Base-by-base conservation (phyloP, 2,329 filamentous ascomycete species). In the Fusarium nanum region DNA sequence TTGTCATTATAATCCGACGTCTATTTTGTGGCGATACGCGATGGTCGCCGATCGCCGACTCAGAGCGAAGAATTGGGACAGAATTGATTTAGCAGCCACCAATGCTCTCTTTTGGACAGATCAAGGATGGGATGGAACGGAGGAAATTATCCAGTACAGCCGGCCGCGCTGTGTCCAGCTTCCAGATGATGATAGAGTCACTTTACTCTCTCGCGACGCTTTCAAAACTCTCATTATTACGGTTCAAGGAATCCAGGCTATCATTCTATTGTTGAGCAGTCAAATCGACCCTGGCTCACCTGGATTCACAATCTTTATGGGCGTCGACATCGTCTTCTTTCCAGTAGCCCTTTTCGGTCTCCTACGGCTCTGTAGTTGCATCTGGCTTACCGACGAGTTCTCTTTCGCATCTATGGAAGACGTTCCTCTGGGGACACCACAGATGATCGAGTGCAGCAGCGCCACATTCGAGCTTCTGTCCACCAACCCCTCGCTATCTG, bases 1-100 rank as follows among this genome's bases (percentile, higher is more conserved):
- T 4, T 69, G 67, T 3, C 67, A 65, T 9, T 69, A 68, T 3
- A 69, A 68, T 3, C 67, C 67, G 7, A 68, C 67, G 2, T 69
- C 64, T 2, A 68, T 69, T 4, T 32, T 69, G 1, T 68, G 67
- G 67, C 44, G 67, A 7, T 69, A 69, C 8, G 60, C 41, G 1
- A 27, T 41, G 4, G 45, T 70, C 7, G 23, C 64, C 1, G 67
- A 68, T 14, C 53, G 67, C 3, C 53, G 67, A 0, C 32, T 70
- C 7, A 47, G 67, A 1, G 60, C 67, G 0, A 25, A 42, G 7
- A 41, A 53, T 3, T 70, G 64, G 67, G 44, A 54, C 13, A 52
- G 12, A 2, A 34, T 53, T 5, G 67, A 70, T 9, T 5, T 70
- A 0, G 67, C 64, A 10, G 53, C 64, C 1, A 56, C 46, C 1